A percentile compares a stretch with the other conserved stretches of the same genome.
phyloP scores from a whole-genome alignment of 2,329 filamentous ascomycete genomes.

The Alternaria panax region DNA sequence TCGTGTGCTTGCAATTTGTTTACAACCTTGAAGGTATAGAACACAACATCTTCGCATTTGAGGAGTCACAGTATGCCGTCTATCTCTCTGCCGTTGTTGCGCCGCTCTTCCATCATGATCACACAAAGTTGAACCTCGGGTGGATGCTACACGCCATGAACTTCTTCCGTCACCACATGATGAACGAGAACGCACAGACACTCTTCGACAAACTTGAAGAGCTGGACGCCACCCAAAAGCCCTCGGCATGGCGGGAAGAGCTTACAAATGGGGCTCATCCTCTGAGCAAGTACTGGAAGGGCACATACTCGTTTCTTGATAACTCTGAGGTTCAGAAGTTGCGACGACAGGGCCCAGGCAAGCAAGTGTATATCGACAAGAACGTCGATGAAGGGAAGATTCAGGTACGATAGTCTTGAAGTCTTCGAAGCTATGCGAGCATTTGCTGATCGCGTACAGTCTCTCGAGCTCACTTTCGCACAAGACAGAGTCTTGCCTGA shows the following conservation, averaged over 20 bases:
- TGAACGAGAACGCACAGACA: conserved; percentile 46
- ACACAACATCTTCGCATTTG: conserved; percentile 49
- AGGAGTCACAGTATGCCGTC: conserved; percentile 55
- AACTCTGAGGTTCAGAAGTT: conserved; percentile 25
- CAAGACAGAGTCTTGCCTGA: conserved; percentile 14
- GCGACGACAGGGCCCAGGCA: conserved; percentile 30
- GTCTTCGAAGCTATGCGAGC: neutral
- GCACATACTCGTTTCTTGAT: conserved; percentile 56
- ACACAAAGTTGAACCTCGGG: conserved; percentile 52
- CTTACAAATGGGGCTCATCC: conserved; percentile 45
- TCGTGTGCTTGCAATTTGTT: conserved; percentile 45
- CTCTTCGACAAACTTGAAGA: conserved; percentile 48
- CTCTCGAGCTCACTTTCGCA: conserved; percentile 45
- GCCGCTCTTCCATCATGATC: conserved; percentile 50
- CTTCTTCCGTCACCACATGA: conserved; percentile 63
- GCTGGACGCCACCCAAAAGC: conserved; percentile 49
- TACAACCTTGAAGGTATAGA: conserved; percentile 27
- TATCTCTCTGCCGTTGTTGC: conserved; percentile 48
- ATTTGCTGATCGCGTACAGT: conserved; percentile 34
- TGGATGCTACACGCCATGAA: conserved; percentile 59
- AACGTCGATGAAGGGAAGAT: conserved; percentile 39
- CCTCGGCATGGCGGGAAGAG: conserved; percentile 53
- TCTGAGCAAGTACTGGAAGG: conserved; percentile 59
- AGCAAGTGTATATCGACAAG: conserved; percentile 39
- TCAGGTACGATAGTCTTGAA: conserved; percentile 29